Evolutionary conservation across 805 yeast genomes (phyloP).

Genomic region (Nakazawaea wyomingensis): DNA sequence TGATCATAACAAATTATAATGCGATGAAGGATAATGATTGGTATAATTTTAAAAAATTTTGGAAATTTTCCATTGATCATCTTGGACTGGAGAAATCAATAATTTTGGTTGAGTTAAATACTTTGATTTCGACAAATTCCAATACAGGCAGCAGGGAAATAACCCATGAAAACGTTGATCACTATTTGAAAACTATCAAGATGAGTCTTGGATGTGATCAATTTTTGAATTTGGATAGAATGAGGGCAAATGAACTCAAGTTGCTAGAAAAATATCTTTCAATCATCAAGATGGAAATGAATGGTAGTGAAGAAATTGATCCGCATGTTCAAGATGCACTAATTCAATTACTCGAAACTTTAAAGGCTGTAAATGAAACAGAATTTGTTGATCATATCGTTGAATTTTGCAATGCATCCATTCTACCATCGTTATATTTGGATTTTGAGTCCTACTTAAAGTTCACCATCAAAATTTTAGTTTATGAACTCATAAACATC

Average conservation of each 20-base stretch:
- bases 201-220: constrained; percentile 1
- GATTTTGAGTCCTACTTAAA: constrained; percentile 31
- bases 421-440: constrained; percentile 26
- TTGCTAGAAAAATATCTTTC: constrained; percentile 5
- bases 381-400: constrained; percentile 23
- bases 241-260: constrained; percentile 9
- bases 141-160: not conserved
- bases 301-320: constrained; percentile 33
- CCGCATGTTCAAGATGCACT: not conserved
- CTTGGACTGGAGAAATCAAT: not conserved
- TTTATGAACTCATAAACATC: constrained; percentile 31
- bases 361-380: constrained; percentile 2
- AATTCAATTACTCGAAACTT: not conserved
- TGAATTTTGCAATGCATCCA: constrained; percentile 21
- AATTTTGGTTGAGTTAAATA: not conserved
- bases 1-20: not conserved
- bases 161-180: not conserved
- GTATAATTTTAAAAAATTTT: constrained; percentile 1
- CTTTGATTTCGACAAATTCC: not conserved
- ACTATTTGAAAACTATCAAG: not conserved
- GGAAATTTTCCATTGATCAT: constrained; percentile 3
- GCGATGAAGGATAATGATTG: not conserved
- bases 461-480: constrained; percentile 30
- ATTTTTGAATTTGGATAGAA: constrained; percentile 8
- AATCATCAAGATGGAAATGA: constrained; percentile 64